Conservation (phyloP, 768 basidiomycete species). For the Xanthoconium purpureum region DNA sequence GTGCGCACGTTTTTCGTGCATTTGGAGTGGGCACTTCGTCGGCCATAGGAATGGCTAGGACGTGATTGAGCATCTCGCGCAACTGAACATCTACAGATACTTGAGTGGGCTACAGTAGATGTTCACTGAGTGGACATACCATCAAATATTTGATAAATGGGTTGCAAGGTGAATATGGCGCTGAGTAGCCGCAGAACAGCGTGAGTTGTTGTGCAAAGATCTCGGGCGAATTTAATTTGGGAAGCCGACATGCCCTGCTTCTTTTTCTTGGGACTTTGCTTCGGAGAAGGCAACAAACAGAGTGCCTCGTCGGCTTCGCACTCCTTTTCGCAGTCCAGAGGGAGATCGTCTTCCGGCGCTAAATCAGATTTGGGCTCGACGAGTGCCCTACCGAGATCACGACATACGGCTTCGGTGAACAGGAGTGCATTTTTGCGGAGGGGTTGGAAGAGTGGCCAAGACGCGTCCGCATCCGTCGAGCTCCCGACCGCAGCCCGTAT, state of each 20-base stretch:
- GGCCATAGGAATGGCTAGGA: slow-evolving; percentile 72
- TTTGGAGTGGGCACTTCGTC: slow-evolving; percentile 73
- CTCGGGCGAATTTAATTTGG: slow-evolving; percentile 75
- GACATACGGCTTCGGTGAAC: slow-evolving; percentile 57
- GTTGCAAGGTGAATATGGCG: slow-evolving; percentile 57
- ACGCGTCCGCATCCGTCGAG: slow-evolving; percentile 53
- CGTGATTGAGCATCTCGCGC: slow-evolving; percentile 53
- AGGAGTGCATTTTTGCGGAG: slow-evolving; percentile 50
- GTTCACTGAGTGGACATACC: slow-evolving; percentile 39
- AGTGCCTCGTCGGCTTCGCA: slow-evolving; percentile 26
- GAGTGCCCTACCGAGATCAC: slow-evolving; percentile 66
- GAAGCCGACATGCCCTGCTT: slow-evolving; percentile 73
- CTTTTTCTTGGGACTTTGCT: slow-evolving; percentile 52
- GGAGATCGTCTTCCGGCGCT: slow-evolving; percentile 20
- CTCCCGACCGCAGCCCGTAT: slow-evolving; percentile 45
- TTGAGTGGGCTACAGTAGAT: slow-evolving; percentile 5
- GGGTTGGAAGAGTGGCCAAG: slow-evolving; percentile 73
- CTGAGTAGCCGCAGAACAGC: slow-evolving; percentile 65
- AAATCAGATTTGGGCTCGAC: slow-evolving; percentile 46
- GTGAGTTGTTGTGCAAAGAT: slow-evolving; percentile 72
- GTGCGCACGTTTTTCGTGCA: slow-evolving; percentile 79
- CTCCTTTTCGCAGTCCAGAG: slow-evolving; percentile 24
- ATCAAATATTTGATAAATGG: slow-evolving; percentile 57
- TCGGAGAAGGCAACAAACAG: slow-evolving; percentile 61
- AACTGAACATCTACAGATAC: slow-evolving; percentile 52